Evolutionary conservation across 2,329 filamentous ascomycete species (phyloP), one percentile per base, ranked within the genome.

Genomic region (Epichloe gansuensis): DNA sequence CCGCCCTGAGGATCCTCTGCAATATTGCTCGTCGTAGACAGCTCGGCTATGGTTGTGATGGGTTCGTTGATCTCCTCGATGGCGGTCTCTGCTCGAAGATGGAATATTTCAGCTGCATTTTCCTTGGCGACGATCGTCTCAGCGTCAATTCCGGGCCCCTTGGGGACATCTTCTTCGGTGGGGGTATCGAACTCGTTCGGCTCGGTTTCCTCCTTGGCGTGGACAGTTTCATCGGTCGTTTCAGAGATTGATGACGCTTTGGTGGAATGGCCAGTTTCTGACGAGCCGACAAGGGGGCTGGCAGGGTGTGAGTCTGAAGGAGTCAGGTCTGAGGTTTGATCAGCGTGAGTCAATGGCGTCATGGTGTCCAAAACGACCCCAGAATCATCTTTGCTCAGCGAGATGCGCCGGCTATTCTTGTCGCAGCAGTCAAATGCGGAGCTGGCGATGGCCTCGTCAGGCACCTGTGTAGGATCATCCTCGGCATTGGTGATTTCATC

Each of bases 201-300:
- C 50, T 59, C 51, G 17, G 58, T 50, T 7, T 61, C 57, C 17
- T 63, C 60, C 52, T 68, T 65, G 11, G 67, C 71, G 46, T 71
- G 70, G 2, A 79, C 64, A 4, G 80, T 82, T 60, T 81, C 79
- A 54, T 83, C 76, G 2, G 80, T 83, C 2, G 76, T 78, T 55
- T 82, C 81, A 5, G 80, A 83, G 9, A 84, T 62, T 0, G 81
- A 84, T 0, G 80, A 84, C 4, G 81, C 81, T 58, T 78, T 80
- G 6, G 81, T 84, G 3, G 80, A 83, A 48, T 76, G 73, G 13
- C 73, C 77, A 41, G 75, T 68, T 54, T 83, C 80, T 5, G 78
- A 82, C 15, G 71, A 72, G 21, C 68, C 68, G 45, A 73, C 72
- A 23, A 75, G 63, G 0, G 80, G 80, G 13, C 80, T 83, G 11